Evolutionary conservation across 371 early-diverging fungal genomes (phyloP).

Genomic region (Fennellomyces sp.): DNA sequence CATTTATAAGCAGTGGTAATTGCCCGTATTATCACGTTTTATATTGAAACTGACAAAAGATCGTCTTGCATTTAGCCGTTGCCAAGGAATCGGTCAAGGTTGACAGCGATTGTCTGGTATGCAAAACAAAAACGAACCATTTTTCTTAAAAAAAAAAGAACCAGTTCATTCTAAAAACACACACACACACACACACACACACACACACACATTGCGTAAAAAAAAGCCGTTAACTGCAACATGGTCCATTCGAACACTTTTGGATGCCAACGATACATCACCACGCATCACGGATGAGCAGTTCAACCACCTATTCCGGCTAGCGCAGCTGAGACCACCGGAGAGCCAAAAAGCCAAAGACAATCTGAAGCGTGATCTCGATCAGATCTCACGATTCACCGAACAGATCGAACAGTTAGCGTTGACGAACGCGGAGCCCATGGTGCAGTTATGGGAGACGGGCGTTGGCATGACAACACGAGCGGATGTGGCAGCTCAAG

Average conservation of each 20-base stretch:
- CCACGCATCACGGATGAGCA: slow-evolving; percentile 29
- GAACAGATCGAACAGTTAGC: slow-evolving; percentile 26
- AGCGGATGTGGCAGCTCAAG: background rate
- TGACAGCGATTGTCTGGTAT: slow-evolving; percentile 1
- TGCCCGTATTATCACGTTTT: too few relatives aligned
- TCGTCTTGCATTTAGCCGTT: too few relatives aligned
- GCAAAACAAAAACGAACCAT: background rate
- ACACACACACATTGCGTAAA: background rate
- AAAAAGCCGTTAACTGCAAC: slow-evolving; percentile 30
- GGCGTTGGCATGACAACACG: slow-evolving; percentile 15
- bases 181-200: too few relatives aligned
- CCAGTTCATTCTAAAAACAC: background rate
- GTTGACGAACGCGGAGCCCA: slow-evolving; percentile 20
- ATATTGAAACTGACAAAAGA: too few relatives aligned
- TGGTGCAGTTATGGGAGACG: slow-evolving; percentile 39
- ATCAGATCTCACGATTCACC: slow-evolving; percentile 34
- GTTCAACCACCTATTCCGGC: slow-evolving; percentile 29
- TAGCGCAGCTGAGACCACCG: slow-evolving; percentile 32
- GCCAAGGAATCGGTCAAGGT: background rate
- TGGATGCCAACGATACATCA: slow-evolving; percentile 12
- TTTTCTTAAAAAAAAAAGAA: background rate
- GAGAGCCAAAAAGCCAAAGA: slow-evolving; percentile 6
- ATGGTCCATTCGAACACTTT: slow-evolving; percentile 31
- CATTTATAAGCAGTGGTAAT: background rate
- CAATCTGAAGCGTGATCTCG: slow-evolving; percentile 30